phyloP scores from a whole-genome alignment of 164 flowering plant species.

The Vitis rupestris region DNA sequence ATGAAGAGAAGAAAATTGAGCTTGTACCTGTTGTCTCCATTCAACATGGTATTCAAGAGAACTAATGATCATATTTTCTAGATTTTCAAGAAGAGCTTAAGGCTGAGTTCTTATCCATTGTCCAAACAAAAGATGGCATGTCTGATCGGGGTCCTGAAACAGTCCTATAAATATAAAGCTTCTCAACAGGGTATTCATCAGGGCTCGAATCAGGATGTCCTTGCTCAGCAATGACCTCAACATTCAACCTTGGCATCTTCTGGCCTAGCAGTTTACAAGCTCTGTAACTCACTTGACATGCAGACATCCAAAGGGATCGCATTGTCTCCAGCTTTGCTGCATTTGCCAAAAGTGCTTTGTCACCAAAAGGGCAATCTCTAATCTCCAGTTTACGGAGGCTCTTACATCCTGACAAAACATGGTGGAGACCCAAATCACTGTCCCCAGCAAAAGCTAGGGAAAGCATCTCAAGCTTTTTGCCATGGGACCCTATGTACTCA shows the following conservation, averaged over 20 bases:
- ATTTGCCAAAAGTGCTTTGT: slow-evolving; percentile 80
- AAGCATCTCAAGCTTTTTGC: slow-evolving; percentile 79
- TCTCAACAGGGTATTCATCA: slow-evolving; percentile 56
- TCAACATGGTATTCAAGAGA: neutral
- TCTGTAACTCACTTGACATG: slow-evolving; percentile 77
- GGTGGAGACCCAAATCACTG: slow-evolving; percentile 76
- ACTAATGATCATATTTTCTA: too few relatives aligned
- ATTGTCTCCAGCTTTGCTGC: slow-evolving; percentile 94
- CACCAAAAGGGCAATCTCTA: slow-evolving; percentile 94
- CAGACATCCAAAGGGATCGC: slow-evolving; percentile 99
- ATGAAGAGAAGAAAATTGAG: slow-evolving; percentile 16
- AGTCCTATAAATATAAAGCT: slow-evolving; percentile 67
- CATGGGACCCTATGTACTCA: slow-evolving; percentile 71
- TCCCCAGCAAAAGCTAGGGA: slow-evolving; percentile 93
- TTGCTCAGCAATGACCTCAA: slow-evolving; percentile 78
- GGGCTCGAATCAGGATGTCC: slow-evolving; percentile 49
- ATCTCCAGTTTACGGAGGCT: slow-evolving; percentile 83
- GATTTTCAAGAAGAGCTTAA: slow-evolving; percentile 20
- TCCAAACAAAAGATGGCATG: slow-evolving; percentile 68
- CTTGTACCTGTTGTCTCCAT: slow-evolving; percentile 31
- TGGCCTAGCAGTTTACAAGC: slow-evolving; percentile 75
- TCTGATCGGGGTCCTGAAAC: slow-evolving; percentile 75
- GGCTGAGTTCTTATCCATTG: slow-evolving; percentile 45
- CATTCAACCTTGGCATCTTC: slow-evolving; percentile 73
- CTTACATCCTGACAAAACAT: slow-evolving; percentile 79